These are phyloP conservation scores for Hypoxylon fragiforme DNA, from an alignment of 495 filamentous ascomycete genomes.

Conservation along the genomic window DNA sequence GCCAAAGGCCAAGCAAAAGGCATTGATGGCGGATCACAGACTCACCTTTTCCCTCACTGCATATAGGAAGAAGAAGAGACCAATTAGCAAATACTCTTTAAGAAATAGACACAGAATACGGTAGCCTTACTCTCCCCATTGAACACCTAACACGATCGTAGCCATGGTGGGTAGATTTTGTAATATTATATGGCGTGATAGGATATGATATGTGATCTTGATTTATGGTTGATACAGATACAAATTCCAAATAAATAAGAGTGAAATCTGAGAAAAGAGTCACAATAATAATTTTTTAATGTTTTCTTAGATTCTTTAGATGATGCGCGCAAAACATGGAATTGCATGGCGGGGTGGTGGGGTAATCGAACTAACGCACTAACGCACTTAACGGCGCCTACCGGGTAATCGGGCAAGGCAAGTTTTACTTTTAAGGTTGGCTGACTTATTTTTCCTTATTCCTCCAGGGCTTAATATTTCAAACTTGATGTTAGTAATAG, in stretches of 20 bases:
- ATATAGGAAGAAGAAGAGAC: slow-evolving; percentile 1
- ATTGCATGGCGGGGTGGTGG: slow-evolving; percentile 21
- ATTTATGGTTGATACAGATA: too few species aligned
- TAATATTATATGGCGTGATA: not conserved
- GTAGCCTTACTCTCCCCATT: slow-evolving; percentile 31
- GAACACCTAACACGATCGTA: slow-evolving; percentile 28
- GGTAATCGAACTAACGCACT: slow-evolving; percentile 5
- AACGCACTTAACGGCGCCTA: slow-evolving; percentile 8
- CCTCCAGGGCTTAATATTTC: too few species aligned
- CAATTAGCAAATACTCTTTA: slow-evolving; percentile 17
- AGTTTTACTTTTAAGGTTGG: too few species aligned
- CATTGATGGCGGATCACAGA: too few species aligned
- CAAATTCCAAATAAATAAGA: not conserved
- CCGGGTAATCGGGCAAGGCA: slow-evolving; percentile 16
- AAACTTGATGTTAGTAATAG: too few species aligned
- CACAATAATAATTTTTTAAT: slow-evolving; percentile 13
- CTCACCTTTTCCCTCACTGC: slow-evolving; percentile 28
- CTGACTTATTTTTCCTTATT: too few species aligned
- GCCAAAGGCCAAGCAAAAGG: not conserved
- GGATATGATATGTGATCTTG: too few species aligned
- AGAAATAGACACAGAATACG: not conserved
- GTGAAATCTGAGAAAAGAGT: not conserved
- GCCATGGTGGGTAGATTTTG: slow-evolving; percentile 16
- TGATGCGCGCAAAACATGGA: slow-evolving; percentile 19
- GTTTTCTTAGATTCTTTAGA: too few species aligned